Base-by-base conservation (phyloP, 352 stramenopile genomes). In the Aphanomyces cochlioides region DNA sequence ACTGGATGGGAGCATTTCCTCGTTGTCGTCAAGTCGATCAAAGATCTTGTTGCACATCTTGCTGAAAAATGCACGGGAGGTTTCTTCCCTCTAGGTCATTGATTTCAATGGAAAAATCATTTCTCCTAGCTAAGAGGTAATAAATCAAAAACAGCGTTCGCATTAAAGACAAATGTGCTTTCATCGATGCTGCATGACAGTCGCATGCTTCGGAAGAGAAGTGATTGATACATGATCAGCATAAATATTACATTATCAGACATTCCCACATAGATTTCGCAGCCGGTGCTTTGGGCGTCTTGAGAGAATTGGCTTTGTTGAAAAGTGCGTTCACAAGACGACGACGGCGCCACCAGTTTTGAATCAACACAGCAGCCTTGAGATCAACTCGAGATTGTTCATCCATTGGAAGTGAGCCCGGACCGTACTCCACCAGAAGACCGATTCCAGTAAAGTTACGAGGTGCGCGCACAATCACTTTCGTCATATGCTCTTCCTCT, bases 401-500 rank as follows among this genome's bases (percentile, higher is more conserved):
- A 83, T 96, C 88, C 73, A 92, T 78, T n/a, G 88, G 88, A 41
- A 94, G 78, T n/a, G 86, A 92, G 43, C 88, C 88, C 4, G 88
- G 85, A 4, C 88, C 88, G 63, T 96, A 96, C 41, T 93, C 81
- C 10, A 84, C 89, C 7, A 96, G 71, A 38, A 96, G 74, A 2
- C 88, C 88, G 28, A 96, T 78, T 36, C 84, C 83, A n/a, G 93
- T 77, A 48, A 96, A 96, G 68, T 84, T 82, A 36, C 88, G 86
- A 59, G 88, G 88, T 72, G 92, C 92, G 38, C 88, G 79, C 56
- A 96, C 82, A 47, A 93, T 94, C 71, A 83, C 56, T 75, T 93
- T 96, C 19, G 85, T 93, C 86, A 94, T 94, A 34, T 87, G 93
- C 15, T 87, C 83, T 67, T 96, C 88, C 67, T 94, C 88, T 0